These are phyloP conservation scores for Hygrocybe coccinea DNA, from an alignment of 768 basidiomycete genomes.

Conservation along the genomic window DNA sequence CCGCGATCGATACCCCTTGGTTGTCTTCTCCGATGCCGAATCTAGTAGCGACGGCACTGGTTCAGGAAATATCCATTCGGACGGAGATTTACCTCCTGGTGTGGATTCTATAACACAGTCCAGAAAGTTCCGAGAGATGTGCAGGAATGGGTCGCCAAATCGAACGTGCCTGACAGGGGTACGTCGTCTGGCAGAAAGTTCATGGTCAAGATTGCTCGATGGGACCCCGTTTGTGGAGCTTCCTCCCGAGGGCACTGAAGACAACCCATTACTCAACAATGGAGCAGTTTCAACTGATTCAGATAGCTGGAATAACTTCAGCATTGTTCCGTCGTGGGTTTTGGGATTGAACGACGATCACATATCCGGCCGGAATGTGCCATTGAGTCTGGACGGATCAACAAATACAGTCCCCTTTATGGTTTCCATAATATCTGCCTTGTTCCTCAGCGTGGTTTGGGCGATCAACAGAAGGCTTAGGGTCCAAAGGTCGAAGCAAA, in stretches of 20 bases:
- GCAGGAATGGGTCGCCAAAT: constrained; percentile 32
- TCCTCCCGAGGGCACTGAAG: background rate
- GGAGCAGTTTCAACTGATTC: background rate
- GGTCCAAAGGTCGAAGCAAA: constrained; percentile 1
- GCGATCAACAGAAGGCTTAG: constrained; percentile 24
- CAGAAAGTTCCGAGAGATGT: constrained; percentile 38
- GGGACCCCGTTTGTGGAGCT: constrained; percentile 42
- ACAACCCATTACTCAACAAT: background rate
- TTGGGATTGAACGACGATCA: background rate
- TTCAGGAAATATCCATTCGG: constrained; percentile 18
- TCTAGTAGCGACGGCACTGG: background rate
- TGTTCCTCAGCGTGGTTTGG: constrained; percentile 28
- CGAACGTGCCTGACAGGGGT: constrained; percentile 62
- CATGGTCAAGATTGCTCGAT: constrained; percentile 52
- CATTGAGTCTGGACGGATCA: constrained; percentile 1
- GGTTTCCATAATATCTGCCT: constrained; percentile 17
- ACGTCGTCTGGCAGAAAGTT: constrained; percentile 48
- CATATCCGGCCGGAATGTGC: background rate
- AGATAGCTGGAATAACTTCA: background rate
- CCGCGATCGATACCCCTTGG: constrained; percentile 73
- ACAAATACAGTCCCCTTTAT: background rate
- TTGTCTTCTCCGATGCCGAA: constrained; percentile 53
- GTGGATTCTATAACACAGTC: constrained; percentile 42
- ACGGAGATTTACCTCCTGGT: constrained; percentile 34
- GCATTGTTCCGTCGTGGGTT: background rate